Base-by-base conservation (phyloP, 2,329 filamentous ascomycete species). In the Kalmusia sp. region DNA sequence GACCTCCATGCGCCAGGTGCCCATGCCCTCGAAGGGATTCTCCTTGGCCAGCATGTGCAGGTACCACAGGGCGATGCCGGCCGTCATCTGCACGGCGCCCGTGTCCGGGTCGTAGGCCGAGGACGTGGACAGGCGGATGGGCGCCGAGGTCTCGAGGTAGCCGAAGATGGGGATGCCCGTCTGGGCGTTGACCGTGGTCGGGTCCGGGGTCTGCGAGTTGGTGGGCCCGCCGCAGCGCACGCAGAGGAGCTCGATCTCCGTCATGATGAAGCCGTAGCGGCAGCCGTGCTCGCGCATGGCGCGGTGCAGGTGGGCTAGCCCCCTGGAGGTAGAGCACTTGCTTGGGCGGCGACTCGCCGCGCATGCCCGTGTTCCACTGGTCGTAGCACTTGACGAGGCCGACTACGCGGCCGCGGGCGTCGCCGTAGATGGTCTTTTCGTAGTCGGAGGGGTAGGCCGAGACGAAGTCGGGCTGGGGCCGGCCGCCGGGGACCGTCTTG, bases 311-410 rank as follows among this genome's bases (percentile, higher is more conserved):
- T 96, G 91, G 0, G 92, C 84, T 4, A 98, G 85, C 1, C 91
- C n/a, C 91, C 45, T 90, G 88, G 17, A 97, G 87, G 78, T 97
- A 97, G 55, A 93, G 87, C 52, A 96, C 91, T 53, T 90, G 89
- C 76, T 92, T 90, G 74, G 92, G 85, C 59, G 93, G 91, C 38
- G 87, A 87, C 73, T 96, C 91, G 54, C 88, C 86, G 54, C 92
- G 90, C 91, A 96, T 96, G 58, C 90, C 91, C 1, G 92, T 95
- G 81, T 96, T 96, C 90, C 96, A 97, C 65, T 91, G 88, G 74
- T 96, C 90, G 70, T 93, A 97, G 71, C 87, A 89, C 77, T 93
- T 93, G 65, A 96, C 90, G n/a, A 97, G 83, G 6, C 93, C 91
- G 43, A 93, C 87, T 11, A 92, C 84, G 27, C 90, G 86, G 21